phyloP scores from a whole-genome alignment of 345 rosid genomes.

The Diplotaxis tenuifolia region DNA sequence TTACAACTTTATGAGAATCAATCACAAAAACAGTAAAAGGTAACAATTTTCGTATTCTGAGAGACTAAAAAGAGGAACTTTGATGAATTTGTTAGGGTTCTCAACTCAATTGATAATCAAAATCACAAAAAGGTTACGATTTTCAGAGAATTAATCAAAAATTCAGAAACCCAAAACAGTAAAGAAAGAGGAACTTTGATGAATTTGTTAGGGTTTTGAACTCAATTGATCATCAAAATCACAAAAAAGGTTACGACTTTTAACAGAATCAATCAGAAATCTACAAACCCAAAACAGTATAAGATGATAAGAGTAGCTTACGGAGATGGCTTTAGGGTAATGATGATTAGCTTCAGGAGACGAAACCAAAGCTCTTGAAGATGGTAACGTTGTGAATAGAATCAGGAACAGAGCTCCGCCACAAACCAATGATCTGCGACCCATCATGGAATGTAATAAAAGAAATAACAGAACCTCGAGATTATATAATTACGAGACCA shows the following conservation, averaged over 20 bases:
- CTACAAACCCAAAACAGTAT: not conserved
- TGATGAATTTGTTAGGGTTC: not conserved
- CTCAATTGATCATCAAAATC: not conserved
- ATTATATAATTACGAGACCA: not conserved
- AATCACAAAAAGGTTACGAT: not conserved
- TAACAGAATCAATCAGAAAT: not conserved
- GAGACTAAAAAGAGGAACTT: not conserved
- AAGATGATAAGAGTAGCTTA: conserved; percentile 31
- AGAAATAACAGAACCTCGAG: not conserved
- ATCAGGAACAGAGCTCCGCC: conserved; percentile 37
- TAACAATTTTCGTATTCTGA: not conserved
- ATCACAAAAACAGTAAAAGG: too few relatives aligned
- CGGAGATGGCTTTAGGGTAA: conserved; percentile 76
- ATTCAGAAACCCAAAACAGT: too few relatives aligned
- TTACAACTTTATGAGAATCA: too few relatives aligned
- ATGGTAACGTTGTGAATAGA: conserved; percentile 38
- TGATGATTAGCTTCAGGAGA: conserved; percentile 42
- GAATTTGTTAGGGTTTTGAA: not conserved
- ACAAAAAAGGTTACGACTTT: not conserved
- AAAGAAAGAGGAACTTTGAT: not conserved
- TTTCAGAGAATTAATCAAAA: not conserved
- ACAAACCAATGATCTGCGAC: conserved; percentile 13
- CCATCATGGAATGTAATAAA: conserved; percentile 27
- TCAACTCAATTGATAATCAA: not conserved
- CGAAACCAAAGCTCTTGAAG: conserved; percentile 42